Conservation (phyloP, 169 alveolate genomes). For the Theileria equi region DNA sequence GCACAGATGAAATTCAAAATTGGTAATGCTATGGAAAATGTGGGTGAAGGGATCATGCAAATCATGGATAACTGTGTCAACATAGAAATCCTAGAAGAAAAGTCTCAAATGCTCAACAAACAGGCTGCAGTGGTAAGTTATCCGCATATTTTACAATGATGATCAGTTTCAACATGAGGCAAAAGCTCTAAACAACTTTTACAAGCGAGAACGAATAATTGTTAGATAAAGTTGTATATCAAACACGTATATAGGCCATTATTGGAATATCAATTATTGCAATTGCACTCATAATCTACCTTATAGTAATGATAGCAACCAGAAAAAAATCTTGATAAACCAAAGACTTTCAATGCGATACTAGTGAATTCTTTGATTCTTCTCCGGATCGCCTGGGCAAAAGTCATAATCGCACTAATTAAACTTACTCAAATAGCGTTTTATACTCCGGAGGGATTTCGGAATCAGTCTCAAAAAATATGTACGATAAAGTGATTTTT, state of each 20-base stretch:
- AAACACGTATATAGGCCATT: too few species aligned
- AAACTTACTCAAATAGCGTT: constrained; percentile 56
- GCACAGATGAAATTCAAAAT: constrained; percentile 23
- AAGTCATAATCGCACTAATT: neutral
- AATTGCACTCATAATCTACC: neutral
- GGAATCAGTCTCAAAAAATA: constrained; percentile 88
- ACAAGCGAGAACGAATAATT: neutral
- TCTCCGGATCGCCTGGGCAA: neutral
- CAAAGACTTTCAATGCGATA: neutral
- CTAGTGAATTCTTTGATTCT: neutral
- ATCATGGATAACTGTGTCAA: constrained; percentile 22
- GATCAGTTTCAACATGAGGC: constrained; percentile 17
- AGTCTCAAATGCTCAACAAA: constrained; percentile 15
- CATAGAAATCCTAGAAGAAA: constrained; percentile 20
- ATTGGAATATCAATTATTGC: neutral
- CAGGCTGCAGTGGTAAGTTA: constrained; percentile 17
- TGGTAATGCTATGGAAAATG: constrained; percentile 1
- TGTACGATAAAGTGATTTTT: constrained; percentile 88
- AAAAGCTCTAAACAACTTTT: neutral
- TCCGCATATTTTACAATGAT: neutral
- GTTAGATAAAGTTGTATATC: too few species aligned
- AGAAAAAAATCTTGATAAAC: neutral
- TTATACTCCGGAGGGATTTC: constrained; percentile 83
- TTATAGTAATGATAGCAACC: neutral
- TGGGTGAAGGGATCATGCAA: constrained; percentile 17